Percentiles rank a stretch among this genome's conserved stretches.
Conservation (phyloP, 352 stramenopile genomes). For the Aphanomyces stellatus region DNA sequence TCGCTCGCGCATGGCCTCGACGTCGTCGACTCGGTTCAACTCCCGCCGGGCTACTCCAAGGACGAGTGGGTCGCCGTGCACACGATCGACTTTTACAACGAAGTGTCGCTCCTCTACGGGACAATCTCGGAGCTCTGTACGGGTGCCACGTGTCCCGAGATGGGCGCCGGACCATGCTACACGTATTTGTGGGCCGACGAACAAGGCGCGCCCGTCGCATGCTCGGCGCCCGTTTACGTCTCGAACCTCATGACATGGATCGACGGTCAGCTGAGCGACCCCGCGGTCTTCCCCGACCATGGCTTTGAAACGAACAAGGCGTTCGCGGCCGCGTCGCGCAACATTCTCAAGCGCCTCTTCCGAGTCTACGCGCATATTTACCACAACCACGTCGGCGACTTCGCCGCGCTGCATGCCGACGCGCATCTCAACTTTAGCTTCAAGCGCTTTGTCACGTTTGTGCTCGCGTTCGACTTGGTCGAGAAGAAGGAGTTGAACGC, state of each 20-base stretch:
- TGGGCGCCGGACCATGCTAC: slow-evolving; percentile 74
- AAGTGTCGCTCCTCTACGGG: slow-evolving; percentile 86
- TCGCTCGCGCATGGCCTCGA: slow-evolving; percentile 50
- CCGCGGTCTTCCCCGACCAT: slow-evolving; percentile 40
- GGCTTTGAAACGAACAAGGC: slow-evolving; percentile 17
- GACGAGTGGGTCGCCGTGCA: slow-evolving; percentile 70
- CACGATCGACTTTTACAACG: slow-evolving; percentile 90
- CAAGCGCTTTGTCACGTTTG: slow-evolving; percentile 97
- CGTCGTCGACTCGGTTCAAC: slow-evolving; percentile 46
- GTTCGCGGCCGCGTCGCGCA: slow-evolving; percentile 9
- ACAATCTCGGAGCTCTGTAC: slow-evolving; percentile 83
- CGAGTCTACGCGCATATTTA: slow-evolving; percentile 97
- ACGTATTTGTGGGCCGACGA: slow-evolving; percentile 82
- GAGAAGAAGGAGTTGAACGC: slow-evolving; percentile 91
- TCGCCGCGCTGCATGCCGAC: slow-evolving; percentile 87
- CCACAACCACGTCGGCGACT: slow-evolving; percentile 88
- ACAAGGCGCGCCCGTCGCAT: slow-evolving; percentile 37
- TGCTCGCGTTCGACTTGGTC: slow-evolving; percentile 88
- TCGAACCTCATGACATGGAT: slow-evolving; percentile 81
- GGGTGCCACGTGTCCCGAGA: slow-evolving; percentile 44
- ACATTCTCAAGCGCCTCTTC: slow-evolving; percentile 94
- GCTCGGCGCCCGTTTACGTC: slow-evolving; percentile 81
- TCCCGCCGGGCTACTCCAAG: slow-evolving; percentile 49
- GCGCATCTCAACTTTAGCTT: slow-evolving; percentile 95
- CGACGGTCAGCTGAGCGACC: slow-evolving; percentile 72